Base-by-base conservation (phyloP, 2,329 filamentous ascomycete species). In the Calonectria multiphialidica region DNA sequence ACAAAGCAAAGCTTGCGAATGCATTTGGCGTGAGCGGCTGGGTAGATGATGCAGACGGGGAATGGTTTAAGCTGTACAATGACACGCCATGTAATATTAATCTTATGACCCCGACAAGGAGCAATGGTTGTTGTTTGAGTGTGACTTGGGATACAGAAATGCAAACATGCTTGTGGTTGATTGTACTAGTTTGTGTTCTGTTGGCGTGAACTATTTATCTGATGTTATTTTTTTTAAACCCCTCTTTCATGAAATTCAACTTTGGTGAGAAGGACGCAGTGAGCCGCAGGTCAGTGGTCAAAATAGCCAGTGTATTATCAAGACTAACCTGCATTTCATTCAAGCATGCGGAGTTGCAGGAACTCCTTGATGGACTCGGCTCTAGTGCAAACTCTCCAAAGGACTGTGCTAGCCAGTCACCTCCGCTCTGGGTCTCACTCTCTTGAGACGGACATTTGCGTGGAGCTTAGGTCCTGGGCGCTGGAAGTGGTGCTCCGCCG, bases 41-140 rank as follows among this genome's bases (percentile, higher is more conserved):
- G 73, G 67, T 73, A 76, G 72, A 72, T 40, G 50, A 35, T 21
- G 9, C 45, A 57, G 53, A 71, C 64, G 55, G 53, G 59, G 69
- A 37, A 68, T 42, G 68, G 68, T 55, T 69, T 28, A 68, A 63
- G 67, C 44, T 79, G 75, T 78, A 78, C 55, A 77, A 70, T 68
- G 67, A 77, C 68, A 59, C 49, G 57, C 57, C 65, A 66, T 76
- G 73, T 79, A 76, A 75, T 78, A 76, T 75, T 76, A 76, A 78
- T 77, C 55, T 68, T 49, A 71, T 66, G 62, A 66, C 57, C 37
- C 40, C 33, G 64, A 55, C 64, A 45, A 33, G 64, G 69, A 71
- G 64, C 57, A 71, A 71, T 68, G 57, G 69, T 67, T 47, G 47
- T 30, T 63, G 64, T 64, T 68, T 71, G 37, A 59, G 53, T 59